Conservation (phyloP, 768 basidiomycete species). For the Suillus brevipes region DNA sequence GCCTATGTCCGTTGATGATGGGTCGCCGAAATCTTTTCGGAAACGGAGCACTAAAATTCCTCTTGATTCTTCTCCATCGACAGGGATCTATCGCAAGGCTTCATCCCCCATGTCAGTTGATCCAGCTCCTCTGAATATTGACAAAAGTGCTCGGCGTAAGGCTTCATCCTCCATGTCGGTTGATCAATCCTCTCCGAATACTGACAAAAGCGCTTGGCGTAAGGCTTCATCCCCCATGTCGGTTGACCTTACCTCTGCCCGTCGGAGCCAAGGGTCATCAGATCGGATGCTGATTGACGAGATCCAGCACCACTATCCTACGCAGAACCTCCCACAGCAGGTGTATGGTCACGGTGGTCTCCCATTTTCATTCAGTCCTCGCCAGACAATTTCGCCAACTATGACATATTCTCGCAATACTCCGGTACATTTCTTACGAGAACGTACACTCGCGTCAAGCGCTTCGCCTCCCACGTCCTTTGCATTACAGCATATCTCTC, state of each 20-base stretch:
- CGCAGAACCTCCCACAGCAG: background rate
- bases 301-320: background rate
- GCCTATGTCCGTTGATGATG: constrained; percentile 2
- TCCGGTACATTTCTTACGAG: background rate
- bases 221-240: background rate
- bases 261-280: background rate
- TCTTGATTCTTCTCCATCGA: background rate
- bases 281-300: constrained; percentile 1
- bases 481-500: background rate
- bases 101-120: background rate
- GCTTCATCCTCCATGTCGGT: background rate
- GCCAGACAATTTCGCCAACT: background rate
- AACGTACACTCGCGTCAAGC: background rate
- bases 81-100: background rate
- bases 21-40: background rate
- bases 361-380: background rate
- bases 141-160: background rate
- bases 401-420: background rate
- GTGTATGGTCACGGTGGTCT: no score
- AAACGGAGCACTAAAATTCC: background rate
- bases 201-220: background rate
- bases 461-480: background rate
- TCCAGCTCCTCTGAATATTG: background rate
- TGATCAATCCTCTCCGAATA: background rate
- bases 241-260: background rate